Evolutionary conservation across 1,284 basidiomycete genomes (phyloP).

Genomic region (Bondarzewia mesenterica): DNA sequence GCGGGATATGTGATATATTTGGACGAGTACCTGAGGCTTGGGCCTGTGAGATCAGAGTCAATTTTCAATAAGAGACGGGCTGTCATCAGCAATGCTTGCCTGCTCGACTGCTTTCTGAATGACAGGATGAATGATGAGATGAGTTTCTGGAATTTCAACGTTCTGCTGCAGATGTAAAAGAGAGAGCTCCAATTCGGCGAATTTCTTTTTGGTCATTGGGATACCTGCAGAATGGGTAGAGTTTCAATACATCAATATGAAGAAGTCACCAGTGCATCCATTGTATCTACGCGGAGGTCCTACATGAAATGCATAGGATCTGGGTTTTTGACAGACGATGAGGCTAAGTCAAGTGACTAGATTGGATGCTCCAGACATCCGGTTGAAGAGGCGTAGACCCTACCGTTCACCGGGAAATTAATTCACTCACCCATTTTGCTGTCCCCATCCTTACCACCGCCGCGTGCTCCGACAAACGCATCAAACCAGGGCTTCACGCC

Average conservation of each 20-base stretch:
- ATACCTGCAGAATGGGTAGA: slow-evolving; percentile 55
- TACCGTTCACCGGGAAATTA: not conserved
- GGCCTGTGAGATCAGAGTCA: slow-evolving; percentile 36
- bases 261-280: not conserved
- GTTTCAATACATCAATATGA: not conserved
- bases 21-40: slow-evolving; percentile 51
- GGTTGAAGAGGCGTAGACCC: not conserved
- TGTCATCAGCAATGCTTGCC: slow-evolving; percentile 21
- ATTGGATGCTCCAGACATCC: not conserved
- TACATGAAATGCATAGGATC: not conserved
- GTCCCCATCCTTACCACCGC: slow-evolving; percentile 73
- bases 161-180: slow-evolving; percentile 96
- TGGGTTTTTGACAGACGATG: not conserved
- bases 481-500: slow-evolving; percentile 99
- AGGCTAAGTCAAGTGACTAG: not conserved
- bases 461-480: slow-evolving; percentile 80
- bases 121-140: slow-evolving; percentile 85
- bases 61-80: slow-evolving; percentile 11
- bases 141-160: slow-evolving; percentile 96
- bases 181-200: slow-evolving; percentile 96
- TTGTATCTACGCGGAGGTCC: not conserved
- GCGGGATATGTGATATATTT: slow-evolving; percentile 71
- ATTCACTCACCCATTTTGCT: slow-evolving; percentile 71
- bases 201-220: slow-evolving; percentile 98
- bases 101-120: slow-evolving; percentile 86